Evolutionary conservation across 805 yeast genomes (phyloP), one percentile per base, ranked within the genome.

Genomic region (Torulaspora gathmanii): DNA sequence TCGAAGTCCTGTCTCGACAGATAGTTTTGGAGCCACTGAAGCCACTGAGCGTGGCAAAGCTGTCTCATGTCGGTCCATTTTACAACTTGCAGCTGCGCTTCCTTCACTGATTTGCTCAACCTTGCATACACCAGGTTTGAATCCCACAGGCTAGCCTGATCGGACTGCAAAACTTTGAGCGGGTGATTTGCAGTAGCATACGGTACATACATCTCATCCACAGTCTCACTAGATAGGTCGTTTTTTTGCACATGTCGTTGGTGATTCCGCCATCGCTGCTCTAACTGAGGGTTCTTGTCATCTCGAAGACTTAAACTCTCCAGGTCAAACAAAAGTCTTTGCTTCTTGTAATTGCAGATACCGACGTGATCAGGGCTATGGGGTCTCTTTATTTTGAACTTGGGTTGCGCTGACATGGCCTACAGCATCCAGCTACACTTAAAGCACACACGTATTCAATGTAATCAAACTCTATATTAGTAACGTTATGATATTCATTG

Each of bases 271-370:
- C 19, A 28, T 19, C 23, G 41, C 20, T 40, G 17, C 41, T 33
- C 23, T 29, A 28, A n/a, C 25, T 29, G 41, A 11, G 40, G 13
- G 26, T 23, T 38, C 12, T 51, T 44, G 17, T 38, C 50, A 6
- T 46, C 49, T 5, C 43, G 30, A 1, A 48, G 29, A 20, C 44
- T 37, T n/a, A 69, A 38, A 11, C 54, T 59, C 20, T 58, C 64
- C 13, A 69, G 53, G 47, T 67, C 71, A 16, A 56, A 54, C 1
- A 66, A 47, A 6, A 69, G 49, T 28, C 57, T 52, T 34, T 54
- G 62, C 34, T 60, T 57, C 46, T 69, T 69, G 52, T 66, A 61
- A 35, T 65, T 66, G 26, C 55, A 45, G 1, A 57, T 51, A 9
- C 62, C 62, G 9, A 54, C 47, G 2, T 44, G 25, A 37, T 61